Percentiles rank a stretch among this genome's conserved stretches.
Evolutionary conservation across 768 basidiomycete genomes (phyloP).

Genomic region (Auriscalpium microsporum): DNA sequence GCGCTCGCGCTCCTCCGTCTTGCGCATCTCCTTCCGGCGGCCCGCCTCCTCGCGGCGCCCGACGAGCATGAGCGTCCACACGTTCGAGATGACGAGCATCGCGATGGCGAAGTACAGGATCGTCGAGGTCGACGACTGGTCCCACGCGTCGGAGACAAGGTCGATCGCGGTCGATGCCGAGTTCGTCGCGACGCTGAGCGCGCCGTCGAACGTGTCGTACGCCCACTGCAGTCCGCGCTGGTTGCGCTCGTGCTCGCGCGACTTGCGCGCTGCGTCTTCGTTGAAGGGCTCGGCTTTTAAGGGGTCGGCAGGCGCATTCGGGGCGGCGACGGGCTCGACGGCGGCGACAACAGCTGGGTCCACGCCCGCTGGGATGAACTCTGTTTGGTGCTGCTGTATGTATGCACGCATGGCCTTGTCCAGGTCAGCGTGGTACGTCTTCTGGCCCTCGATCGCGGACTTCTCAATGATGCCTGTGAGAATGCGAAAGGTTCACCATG

Average conservation of each 20-base stretch:
- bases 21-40: conserved; percentile 38
- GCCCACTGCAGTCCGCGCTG: conserved; percentile 80
- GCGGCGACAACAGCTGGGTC: conserved; percentile 49
- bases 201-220: conserved; percentile 77
- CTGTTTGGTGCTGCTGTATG: conserved; percentile 80
- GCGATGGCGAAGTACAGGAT: conserved; percentile 69
- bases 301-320: conserved; percentile 12
- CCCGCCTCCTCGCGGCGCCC: conserved; percentile 39
- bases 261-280: conserved; percentile 36
- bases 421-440: conserved; percentile 73
- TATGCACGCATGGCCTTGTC: conserved; percentile 81
- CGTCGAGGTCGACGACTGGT: conserved; percentile 62
- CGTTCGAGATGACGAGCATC: conserved; percentile 64
- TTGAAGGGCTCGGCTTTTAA: conserved; percentile 15
- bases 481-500: not conserved
- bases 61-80: conserved; percentile 53
- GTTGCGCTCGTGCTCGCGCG: conserved; percentile 60
- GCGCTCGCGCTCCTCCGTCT: conserved; percentile 60
- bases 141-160: conserved; percentile 73
- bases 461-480: conserved; percentile 82
- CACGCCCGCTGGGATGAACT: conserved; percentile 82
- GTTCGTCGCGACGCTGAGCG: conserved; percentile 59
- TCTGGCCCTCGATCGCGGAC: conserved; percentile 88
- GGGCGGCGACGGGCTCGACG: conserved; percentile 26
- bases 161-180: conserved; percentile 68